Percentiles rank a stretch among this genome's conserved stretches.
Evolutionary conservation across 495 filamentous ascomycete genomes (phyloP).

Genomic region (Sordaria brevicollis): DNA sequence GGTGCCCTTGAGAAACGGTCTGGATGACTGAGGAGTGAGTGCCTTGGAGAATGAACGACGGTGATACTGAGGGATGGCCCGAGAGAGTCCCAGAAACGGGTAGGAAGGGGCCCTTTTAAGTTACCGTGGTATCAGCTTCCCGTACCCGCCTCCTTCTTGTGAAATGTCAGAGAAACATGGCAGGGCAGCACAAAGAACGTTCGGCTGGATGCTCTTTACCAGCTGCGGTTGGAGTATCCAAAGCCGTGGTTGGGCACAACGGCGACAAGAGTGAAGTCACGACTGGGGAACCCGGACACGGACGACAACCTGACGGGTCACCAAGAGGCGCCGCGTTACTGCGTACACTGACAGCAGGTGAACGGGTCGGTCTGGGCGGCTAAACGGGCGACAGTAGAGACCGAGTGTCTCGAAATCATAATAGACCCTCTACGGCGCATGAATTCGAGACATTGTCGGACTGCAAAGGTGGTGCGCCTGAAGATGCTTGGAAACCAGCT

Average conservation of each 20-base stretch:
- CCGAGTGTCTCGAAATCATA: neutral
- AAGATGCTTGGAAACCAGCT: neutral
- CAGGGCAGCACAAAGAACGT: neutral
- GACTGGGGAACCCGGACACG: neutral
- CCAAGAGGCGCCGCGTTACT: neutral
- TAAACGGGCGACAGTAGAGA: neutral
- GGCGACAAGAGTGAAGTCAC: neutral
- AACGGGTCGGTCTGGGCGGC: neutral
- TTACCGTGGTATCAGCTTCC: neutral
- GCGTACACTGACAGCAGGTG: neutral
- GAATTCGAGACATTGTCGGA: neutral
- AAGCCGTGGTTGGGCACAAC: neutral
- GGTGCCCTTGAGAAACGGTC: neutral
- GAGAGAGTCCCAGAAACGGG: neutral
- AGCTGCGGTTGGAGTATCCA: neutral
- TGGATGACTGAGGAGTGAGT: constrained; percentile 8
- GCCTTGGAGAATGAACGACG: constrained; percentile 19
- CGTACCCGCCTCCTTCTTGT: neutral
- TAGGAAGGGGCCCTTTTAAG: constrained; percentile 1
- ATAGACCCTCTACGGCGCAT: neutral
- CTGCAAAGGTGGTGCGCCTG: neutral
- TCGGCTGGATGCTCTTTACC: neutral
- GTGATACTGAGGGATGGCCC: constrained; percentile 7
- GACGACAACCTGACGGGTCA: neutral
- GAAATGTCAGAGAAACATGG: neutral